Base-by-base conservation (phyloP, 2,329 filamentous ascomycete genomes). In the Plenodomus tracheiphilus region DNA sequence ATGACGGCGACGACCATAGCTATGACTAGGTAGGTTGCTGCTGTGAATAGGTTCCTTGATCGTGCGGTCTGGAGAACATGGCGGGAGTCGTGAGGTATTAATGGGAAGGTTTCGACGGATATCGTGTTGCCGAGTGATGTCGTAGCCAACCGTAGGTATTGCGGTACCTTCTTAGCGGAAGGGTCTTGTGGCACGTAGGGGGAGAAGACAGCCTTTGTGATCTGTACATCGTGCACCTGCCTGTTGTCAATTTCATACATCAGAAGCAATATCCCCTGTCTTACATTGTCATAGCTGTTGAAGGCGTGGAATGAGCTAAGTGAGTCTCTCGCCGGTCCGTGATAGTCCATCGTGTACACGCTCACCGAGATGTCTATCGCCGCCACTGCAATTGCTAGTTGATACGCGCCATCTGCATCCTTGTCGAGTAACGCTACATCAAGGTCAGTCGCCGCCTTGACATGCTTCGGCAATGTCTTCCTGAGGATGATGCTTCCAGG, bases 81-180 rank as follows among this genome's bases (percentile, higher is more conserved):
- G 53, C 89, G 88, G 9, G 81, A 71, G 16, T 69, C 50, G 18
- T 75, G 62, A 9, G 77, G 76, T 4, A 74, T 69, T 5, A 96
- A 80, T 0, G 89, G 85, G 54, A 96, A 85, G 34, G 84, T 87
- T 71, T 96, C 89, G 20, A 96, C 85, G 22, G 88, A 84, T 35
- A 91, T 84, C 0, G 85, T 89, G 68, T 91, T 92, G 51, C 85
- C 87, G 60, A 95, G 85, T 41, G 88, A 91, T 35, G 90, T 87
- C 39, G 88, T 92, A 22, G 89, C 91, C 3, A 96, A 82, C 61
- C 89, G 89, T 59, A 95, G 76, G 63, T 84, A 84, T 60, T 85
- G 81, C 15, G 82, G 78, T 32, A 61, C 17, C 65, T 64, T 22
- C 54, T 52, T 17, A 53, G 45, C 2, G 59, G 46, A 13, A 51